Evolutionary conservation across 1,139 yeast species (phyloP).

Genomic region (Pichia sp.): DNA sequence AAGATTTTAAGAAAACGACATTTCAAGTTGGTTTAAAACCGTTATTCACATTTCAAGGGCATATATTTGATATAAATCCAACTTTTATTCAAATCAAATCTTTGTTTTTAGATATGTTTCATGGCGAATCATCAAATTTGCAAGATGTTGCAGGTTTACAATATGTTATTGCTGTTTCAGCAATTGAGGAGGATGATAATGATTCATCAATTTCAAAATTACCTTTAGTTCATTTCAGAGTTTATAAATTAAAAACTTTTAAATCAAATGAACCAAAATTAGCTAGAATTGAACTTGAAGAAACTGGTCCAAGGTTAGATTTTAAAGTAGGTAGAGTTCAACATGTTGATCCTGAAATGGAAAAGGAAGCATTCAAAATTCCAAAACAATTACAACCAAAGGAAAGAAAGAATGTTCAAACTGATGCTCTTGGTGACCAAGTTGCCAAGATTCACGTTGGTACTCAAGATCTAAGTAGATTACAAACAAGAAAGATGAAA

Average conservation of each 20-base stretch:
- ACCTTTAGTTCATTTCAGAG: slow-evolving; percentile 85
- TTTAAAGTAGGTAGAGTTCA: slow-evolving; percentile 86
- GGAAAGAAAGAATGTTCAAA: slow-evolving; percentile 82
- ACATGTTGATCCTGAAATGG: slow-evolving; percentile 81
- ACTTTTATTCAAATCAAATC: slow-evolving; percentile 81
- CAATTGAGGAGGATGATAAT: slow-evolving; percentile 66
- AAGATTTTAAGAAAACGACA: slow-evolving; percentile 75
- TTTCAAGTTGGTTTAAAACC: slow-evolving; percentile 91
- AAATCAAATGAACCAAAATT: slow-evolving; percentile 74
- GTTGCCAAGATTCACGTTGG: slow-evolving; percentile 95
- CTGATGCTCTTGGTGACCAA: slow-evolving; percentile 92
- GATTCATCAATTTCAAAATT: slow-evolving; percentile 44
- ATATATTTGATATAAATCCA: slow-evolving; percentile 86
- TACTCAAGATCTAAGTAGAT: slow-evolving; percentile 80
- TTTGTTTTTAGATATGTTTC: slow-evolving; percentile 81
- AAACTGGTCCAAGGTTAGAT: slow-evolving; percentile 93
- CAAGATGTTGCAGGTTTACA: slow-evolving; percentile 95
- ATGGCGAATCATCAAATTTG: slow-evolving; percentile 76
- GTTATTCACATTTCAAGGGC: slow-evolving; percentile 88
- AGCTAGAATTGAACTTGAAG: slow-evolving; percentile 91
- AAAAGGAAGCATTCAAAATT: slow-evolving; percentile 77
- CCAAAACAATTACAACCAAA: slow-evolving; percentile 80
- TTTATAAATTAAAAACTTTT: slow-evolving; percentile 75
- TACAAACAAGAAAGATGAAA: slow-evolving; percentile 98
- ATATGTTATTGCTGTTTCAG: slow-evolving; percentile 77